Evolutionary conservation across 192 early-diverging fungal genomes (phyloP).

Genomic region (Backusella australiensis): DNA sequence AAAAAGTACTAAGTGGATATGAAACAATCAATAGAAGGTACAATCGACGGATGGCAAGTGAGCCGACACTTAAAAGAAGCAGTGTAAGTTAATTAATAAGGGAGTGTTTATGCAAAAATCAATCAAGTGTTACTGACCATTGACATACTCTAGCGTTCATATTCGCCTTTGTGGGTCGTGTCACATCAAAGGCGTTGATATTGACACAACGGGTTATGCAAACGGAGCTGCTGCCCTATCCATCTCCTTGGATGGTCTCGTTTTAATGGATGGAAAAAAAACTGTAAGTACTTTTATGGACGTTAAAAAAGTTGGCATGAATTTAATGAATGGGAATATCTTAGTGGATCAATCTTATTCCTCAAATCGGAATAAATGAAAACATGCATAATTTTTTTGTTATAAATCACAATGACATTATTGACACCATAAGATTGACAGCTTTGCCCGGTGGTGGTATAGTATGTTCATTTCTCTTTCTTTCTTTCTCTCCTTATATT

Average conservation of each 20-base stretch:
- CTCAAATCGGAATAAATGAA: neutral
- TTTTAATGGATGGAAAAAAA: neutral
- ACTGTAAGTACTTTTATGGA: neutral
- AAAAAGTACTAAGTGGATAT: no score
- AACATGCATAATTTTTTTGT: neutral
- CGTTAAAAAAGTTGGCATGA: neutral
- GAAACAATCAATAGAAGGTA: neutral
- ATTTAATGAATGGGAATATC: neutral
- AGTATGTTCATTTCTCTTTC: neutral
- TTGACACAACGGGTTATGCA: neutral
- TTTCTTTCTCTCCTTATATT: neutral
- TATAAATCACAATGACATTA: neutral
- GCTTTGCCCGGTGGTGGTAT: neutral
- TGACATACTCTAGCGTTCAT: neutral
- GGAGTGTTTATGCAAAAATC: neutral
- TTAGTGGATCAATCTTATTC: neutral
- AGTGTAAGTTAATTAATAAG: neutral
- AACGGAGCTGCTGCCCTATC: neutral
- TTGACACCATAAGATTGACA: neutral
- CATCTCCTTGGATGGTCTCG: neutral
- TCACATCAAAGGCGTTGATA: neutral
- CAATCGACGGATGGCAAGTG: neutral
- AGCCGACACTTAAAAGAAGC: neutral
- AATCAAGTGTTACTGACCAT: neutral
- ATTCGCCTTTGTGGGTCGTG: neutral